Evolutionary conservation across 2,329 filamentous ascomycete genomes (phyloP), one percentile per base, ranked within the genome.

Genomic region (Sporothrix mexicana): DNA sequence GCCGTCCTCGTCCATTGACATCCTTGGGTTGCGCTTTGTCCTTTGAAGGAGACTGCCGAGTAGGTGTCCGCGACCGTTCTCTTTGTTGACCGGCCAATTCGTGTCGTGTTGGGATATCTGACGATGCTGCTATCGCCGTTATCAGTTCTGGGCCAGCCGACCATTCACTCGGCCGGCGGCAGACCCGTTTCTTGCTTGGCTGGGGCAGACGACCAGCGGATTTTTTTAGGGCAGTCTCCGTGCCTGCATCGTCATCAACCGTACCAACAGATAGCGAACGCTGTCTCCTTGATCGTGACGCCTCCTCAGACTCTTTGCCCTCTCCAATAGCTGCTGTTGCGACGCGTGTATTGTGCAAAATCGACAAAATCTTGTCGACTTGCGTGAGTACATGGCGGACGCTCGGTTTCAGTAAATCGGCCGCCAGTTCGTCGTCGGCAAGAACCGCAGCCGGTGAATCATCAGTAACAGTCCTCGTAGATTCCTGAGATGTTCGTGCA

Each of bases 361-460:
- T 88, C 43, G 85, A 84, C 6, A 97, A 86, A 0, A 95, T 85
- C 5, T 84, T 80, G 77, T 98, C 93, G 1, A 97, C 79, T 49
- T 89, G 88, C 1, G 85, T 82, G 9, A 97, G 84, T 17, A 95
- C 87, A 76, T 93, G 91, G n/a, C 90, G 86, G 12, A 92, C 86
- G 0, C 88, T 86, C 0, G 94, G 93, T 0, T 86, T 86, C 17
- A 97, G 83, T 5, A 97, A 83, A 1, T 81, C 79, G 73, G 86
- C 84, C 0, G 93, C 92, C 66, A 85, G 79, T 1, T 92, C 90
- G 76, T 97, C 94, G 77, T 97, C 91, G 1, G 89, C 86, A 8
- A 92, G 87, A 5, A 93, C 81, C 1, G 86, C 84, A 0, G 92
- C 43, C 17, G 57, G 45, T 41, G 51, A 49, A 41, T 41, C 47